Evolutionary conservation across 1,284 basidiomycete species (phyloP).

Genomic region (Cystobasidiaceae sp.): DNA sequence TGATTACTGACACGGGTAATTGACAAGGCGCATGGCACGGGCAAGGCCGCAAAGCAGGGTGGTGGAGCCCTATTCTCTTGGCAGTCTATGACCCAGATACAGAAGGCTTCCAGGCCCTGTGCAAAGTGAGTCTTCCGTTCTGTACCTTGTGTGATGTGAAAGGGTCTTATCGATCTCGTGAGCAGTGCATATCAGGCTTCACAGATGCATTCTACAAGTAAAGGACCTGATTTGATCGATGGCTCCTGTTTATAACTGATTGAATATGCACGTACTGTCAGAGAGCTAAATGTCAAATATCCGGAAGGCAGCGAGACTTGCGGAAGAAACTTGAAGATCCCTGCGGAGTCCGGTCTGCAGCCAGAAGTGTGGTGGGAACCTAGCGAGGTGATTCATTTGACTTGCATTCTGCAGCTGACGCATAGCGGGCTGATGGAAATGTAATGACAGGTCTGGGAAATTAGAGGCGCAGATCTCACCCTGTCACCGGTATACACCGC

Average conservation of each 20-base stretch:
- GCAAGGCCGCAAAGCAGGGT: slow-evolving; percentile 81
- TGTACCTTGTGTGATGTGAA: slow-evolving; percentile 61
- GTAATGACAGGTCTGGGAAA: slow-evolving; percentile 65
- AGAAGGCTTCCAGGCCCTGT: slow-evolving; percentile 69
- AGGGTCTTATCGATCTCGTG: slow-evolving; percentile 32
- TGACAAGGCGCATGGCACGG: slow-evolving; percentile 84
- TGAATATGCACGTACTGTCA: too few species aligned
- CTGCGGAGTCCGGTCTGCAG: slow-evolving; percentile 64
- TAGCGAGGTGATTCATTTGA: slow-evolving; percentile 59
- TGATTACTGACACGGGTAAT: slow-evolving; percentile 45
- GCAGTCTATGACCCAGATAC: slow-evolving; percentile 66
- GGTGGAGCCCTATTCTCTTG: slow-evolving; percentile 89
- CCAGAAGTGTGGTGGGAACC: slow-evolving; percentile 84
- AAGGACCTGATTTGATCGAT: too few species aligned
- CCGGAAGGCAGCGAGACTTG: slow-evolving; percentile 62
- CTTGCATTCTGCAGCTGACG: neutral
- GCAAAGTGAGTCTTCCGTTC: slow-evolving; percentile 59
- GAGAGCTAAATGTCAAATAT: slow-evolving; percentile 60
- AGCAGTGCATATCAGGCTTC: slow-evolving; percentile 60
- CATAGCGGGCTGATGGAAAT: too few species aligned
- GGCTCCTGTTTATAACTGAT: too few species aligned
- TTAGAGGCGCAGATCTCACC: slow-evolving; percentile 86
- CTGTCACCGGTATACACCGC: slow-evolving; percentile 82
- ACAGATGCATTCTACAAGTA: slow-evolving; percentile 80
- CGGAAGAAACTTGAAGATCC: slow-evolving; percentile 58